Evolutionary conservation across 2,329 filamentous ascomycete genomes (phyloP).

Genomic region (Cercospora citrullina): DNA sequence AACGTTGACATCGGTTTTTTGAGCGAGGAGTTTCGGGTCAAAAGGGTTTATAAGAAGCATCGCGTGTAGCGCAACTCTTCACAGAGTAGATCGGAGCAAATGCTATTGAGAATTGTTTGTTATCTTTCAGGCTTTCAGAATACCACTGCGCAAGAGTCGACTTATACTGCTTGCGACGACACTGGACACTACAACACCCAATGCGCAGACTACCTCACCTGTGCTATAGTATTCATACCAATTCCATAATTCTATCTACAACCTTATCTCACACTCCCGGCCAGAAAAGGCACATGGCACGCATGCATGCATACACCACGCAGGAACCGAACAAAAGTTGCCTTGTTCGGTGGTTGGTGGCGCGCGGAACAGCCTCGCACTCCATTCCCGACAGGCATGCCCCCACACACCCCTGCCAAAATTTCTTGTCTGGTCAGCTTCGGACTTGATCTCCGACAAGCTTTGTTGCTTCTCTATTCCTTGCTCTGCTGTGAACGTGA

Average conservation of each 20-base stretch:
- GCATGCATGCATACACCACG: not conserved
- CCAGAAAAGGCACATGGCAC: not conserved
- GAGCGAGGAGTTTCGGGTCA: constrained; percentile 2
- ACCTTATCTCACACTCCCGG: not conserved
- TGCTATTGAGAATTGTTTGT: not conserved
- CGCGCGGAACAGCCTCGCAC: not conserved
- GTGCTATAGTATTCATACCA: too few species aligned
- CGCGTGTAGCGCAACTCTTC: not conserved
- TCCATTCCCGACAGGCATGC: not conserved
- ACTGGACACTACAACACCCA: too few species aligned
- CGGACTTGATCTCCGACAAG: not conserved
- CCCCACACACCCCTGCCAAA: not conserved
- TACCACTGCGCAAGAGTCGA: not conserved
- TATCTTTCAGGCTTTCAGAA: too few species aligned
- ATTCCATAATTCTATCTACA: too few species aligned
- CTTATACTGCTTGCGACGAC: not conserved
- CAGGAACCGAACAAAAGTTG: not conserved
- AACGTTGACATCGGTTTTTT: not conserved
- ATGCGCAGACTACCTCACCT: too few species aligned
- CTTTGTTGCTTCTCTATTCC: not conserved
- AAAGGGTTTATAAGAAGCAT: not conserved
- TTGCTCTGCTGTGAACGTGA: not conserved
- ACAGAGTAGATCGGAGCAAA: not conserved
- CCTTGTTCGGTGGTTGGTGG: not conserved
- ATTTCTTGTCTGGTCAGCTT: not conserved